Evolutionary conservation across 495 filamentous ascomycete genomes (phyloP).

Genomic region (Tuber magnatum): DNA sequence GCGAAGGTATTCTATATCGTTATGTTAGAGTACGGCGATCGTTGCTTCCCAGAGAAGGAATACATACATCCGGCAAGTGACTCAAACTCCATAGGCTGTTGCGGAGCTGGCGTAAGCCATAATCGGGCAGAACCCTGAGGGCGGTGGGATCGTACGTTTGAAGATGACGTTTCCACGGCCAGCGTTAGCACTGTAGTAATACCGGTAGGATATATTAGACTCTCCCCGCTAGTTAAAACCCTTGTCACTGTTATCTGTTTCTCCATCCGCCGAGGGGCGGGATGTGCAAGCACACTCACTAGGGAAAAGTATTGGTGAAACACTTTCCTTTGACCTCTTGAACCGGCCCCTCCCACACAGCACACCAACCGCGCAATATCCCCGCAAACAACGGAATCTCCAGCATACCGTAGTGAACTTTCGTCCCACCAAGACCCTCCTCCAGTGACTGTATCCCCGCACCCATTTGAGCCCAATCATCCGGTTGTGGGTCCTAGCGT

Average conservation of each 20-base stretch:
- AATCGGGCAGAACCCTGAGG: background rate
- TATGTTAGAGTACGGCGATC: background rate
- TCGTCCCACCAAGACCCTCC: too few relatives aligned
- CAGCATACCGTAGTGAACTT: too few relatives aligned
- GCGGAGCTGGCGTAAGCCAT: conserved; percentile 5
- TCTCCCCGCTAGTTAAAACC: conserved; percentile 60
- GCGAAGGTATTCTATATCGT: conserved; percentile 22
- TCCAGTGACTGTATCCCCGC: conserved; percentile 39
- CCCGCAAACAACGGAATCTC: too few relatives aligned
- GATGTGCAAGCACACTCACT: conserved; percentile 42
- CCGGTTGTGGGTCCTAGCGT: conserved; percentile 61
- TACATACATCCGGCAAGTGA: conserved; percentile 5
- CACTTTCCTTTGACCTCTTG: too few relatives aligned
- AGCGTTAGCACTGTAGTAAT: conserved; percentile 14
- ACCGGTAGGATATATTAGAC: conserved; percentile 39
- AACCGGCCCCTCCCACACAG: too few relatives aligned
- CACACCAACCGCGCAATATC: too few relatives aligned
- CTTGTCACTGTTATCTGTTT: conserved; percentile 58
- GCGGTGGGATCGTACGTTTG: background rate
- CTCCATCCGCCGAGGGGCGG: conserved; percentile 59
- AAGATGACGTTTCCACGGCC: conserved; percentile 3
- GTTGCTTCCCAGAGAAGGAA: background rate
- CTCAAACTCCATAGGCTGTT: background rate
- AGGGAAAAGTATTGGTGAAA: too few relatives aligned
- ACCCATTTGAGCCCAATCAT: conserved; percentile 64